These are phyloP conservation scores for Penicillium sp. DNA, from an alignment of 2,329 filamentous ascomycete species.

Conservation along the genomic window DNA sequence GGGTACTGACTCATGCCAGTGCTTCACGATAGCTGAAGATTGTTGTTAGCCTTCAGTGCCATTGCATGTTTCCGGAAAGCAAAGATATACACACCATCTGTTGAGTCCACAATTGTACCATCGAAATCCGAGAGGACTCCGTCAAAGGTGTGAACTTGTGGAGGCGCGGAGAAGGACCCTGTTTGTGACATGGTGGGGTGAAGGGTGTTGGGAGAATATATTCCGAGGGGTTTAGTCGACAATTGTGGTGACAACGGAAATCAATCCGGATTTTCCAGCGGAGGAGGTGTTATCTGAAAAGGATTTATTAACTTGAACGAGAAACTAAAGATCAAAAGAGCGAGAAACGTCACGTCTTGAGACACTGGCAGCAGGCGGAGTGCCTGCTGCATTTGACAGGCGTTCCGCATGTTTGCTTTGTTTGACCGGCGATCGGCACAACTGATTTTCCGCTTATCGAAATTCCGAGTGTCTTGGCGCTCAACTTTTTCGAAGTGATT, in stretches of 20 bases:
- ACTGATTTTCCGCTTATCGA: conserved; percentile 38
- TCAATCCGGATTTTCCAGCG: background rate
- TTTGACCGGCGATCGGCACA: conserved; percentile 35
- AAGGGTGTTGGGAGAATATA: conserved; percentile 6
- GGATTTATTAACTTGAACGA: background rate
- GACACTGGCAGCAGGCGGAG: conserved; percentile 6
- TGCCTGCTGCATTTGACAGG: conserved; percentile 10
- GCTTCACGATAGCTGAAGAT: conserved; percentile 59
- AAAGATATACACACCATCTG: conserved; percentile 36
- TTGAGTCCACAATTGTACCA: conserved; percentile 50
- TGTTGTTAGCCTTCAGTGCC: conserved; percentile 51
- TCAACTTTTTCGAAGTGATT: conserved; percentile 27
- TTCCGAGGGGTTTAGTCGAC: background rate
- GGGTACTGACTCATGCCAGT: conserved; percentile 60
- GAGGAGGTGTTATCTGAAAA: background rate
- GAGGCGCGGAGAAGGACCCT: conserved; percentile 42
- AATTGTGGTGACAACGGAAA: background rate
- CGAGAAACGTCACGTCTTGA: background rate
- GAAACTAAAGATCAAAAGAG: background rate
- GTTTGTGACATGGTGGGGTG: conserved; percentile 33
- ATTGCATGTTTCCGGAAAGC: conserved; percentile 15
- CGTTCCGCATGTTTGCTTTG: conserved; percentile 10
- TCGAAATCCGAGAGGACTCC: conserved; percentile 51
- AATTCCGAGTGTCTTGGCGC: conserved; percentile 31
- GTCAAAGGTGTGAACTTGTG: conserved; percentile 41